Evolutionary conservation across 2,329 filamentous ascomycete genomes (phyloP).

Genomic region (Trichoderma arundinaceum): DNA sequence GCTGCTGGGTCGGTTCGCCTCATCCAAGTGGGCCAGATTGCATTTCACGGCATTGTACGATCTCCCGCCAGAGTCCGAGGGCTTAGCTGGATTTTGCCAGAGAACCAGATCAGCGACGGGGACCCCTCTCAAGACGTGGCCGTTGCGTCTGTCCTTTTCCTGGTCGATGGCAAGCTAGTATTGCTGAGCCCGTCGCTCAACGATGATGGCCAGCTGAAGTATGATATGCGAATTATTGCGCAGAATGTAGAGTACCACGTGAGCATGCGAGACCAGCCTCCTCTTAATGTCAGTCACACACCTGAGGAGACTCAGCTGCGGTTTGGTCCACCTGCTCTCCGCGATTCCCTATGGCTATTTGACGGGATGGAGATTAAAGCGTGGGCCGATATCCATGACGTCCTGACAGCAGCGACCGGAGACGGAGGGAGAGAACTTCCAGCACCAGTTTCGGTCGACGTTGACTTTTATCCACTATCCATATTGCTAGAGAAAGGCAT

Average conservation of each 20-base stretch:
- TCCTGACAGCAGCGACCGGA: constrained; percentile 72
- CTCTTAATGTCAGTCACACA: constrained; percentile 43
- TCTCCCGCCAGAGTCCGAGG: constrained; percentile 91
- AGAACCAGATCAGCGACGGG: constrained; percentile 84
- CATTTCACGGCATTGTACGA: constrained; percentile 93
- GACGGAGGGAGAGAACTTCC: constrained; percentile 74
- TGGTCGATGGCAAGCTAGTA: constrained; percentile 97
- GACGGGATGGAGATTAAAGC: constrained; percentile 84
- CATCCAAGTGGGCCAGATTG: constrained; percentile 96
- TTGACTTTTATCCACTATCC: constrained; percentile 97
- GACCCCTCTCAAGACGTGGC: constrained; percentile 96
- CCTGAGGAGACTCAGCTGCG: constrained; percentile 37
- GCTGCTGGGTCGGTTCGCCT: constrained; percentile 73
- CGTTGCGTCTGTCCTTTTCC: constrained; percentile 88
- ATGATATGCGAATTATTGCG: constrained; percentile 96
- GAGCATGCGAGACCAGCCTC: constrained; percentile 83
- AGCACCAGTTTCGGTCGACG: constrained; percentile 73
- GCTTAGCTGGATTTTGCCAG: constrained; percentile 93
- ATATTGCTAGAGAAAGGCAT: constrained; percentile 88
- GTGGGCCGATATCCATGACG: constrained; percentile 87
- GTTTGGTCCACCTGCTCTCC: constrained; percentile 58
- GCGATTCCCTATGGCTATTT: constrained; percentile 93
- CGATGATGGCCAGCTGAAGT: constrained; percentile 84
- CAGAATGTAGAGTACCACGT: constrained; percentile 96
- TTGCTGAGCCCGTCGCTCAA: constrained; percentile 85